Conservation (phyloP, 2,329 filamentous ascomycete species). For the Knufia fluminis region DNA sequence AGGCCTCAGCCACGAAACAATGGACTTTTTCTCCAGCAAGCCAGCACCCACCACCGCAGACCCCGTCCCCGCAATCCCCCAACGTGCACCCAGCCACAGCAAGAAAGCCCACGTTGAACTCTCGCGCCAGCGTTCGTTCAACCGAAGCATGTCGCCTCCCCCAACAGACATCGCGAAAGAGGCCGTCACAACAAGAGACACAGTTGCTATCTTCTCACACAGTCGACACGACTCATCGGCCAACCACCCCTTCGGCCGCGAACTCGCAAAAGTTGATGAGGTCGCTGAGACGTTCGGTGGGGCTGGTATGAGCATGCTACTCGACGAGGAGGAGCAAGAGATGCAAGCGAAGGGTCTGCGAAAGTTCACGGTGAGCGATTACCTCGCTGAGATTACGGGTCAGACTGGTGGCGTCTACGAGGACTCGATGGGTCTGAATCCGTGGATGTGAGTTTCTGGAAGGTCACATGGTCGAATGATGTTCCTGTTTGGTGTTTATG, state of each 20-base stretch:
- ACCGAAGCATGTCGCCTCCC: constrained; percentile 39
- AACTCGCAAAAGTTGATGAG: constrained; percentile 86
- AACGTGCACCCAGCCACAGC: constrained; percentile 75
- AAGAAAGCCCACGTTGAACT: constrained; percentile 75
- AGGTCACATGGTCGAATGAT: neutral
- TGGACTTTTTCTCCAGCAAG: constrained; percentile 52
- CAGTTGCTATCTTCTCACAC: constrained; percentile 31
- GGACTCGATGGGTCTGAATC: constrained; percentile 30
- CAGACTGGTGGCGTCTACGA: constrained; percentile 56
- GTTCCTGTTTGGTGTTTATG: neutral
- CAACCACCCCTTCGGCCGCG: constrained; percentile 72
- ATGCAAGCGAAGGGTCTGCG: constrained; percentile 61
- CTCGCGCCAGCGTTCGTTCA: constrained; percentile 58
- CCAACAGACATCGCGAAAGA: constrained; percentile 30
- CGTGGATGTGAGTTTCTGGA: constrained; percentile 31
- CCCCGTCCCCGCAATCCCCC: constrained; percentile 59
- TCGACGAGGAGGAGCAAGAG: constrained; percentile 65
- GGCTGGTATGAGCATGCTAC: constrained; percentile 32
- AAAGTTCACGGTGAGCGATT: constrained; percentile 71
- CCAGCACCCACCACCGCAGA: constrained; percentile 56
- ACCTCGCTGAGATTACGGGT: constrained; percentile 68
- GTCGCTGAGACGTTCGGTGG: constrained; percentile 77
- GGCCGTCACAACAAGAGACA: constrained; percentile 24
- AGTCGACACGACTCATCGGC: constrained; percentile 28
- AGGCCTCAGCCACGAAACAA: constrained; percentile 36